Conservation (phyloP, 768 basidiomycete genomes). For the Trichaptum fuscoviolaceum region DNA sequence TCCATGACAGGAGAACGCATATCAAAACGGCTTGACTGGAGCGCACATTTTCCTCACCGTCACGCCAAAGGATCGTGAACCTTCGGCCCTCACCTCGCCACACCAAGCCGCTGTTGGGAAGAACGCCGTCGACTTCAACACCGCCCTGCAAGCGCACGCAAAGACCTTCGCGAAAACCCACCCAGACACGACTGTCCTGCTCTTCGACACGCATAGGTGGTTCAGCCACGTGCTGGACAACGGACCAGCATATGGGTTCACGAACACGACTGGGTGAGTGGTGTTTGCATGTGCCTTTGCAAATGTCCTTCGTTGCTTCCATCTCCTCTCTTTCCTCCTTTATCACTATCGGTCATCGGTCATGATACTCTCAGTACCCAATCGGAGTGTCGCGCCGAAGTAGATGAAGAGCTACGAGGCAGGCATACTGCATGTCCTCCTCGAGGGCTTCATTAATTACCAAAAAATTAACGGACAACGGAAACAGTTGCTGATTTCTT, state of each 20-base stretch:
- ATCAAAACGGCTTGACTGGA: constrained; percentile 32
- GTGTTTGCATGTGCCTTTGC: not conserved
- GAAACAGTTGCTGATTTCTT: not conserved
- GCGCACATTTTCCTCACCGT: constrained; percentile 53
- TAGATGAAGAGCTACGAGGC: not conserved
- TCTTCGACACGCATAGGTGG: constrained; percentile 47
- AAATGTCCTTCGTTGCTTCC: not conserved
- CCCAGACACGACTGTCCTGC: constrained; percentile 34
- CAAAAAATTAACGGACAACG: not conserved
- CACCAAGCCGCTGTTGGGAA: constrained; percentile 30
- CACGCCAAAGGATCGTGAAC: constrained; percentile 49
- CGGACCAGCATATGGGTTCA: constrained; percentile 37
- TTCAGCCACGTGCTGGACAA: constrained; percentile 42
- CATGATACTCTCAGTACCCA: not conserved
- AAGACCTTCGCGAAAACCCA: constrained; percentile 31
- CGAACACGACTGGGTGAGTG: constrained; percentile 41
- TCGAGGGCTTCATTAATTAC: not conserved
- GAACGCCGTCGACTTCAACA: constrained; percentile 39
- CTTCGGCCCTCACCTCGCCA: constrained; percentile 30
- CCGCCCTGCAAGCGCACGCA: constrained; percentile 31
- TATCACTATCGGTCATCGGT: not conserved
- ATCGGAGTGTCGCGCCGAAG: not conserved
- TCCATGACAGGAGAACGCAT: constrained; percentile 31
- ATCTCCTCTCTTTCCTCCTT: constrained; percentile 2
- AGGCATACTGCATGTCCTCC: not conserved